Percentiles rank a stretch among this genome's conserved stretches.
Evolutionary conservation across 1,284 basidiomycete species (phyloP).

Genomic region (Agroathelia rolfsii): DNA sequence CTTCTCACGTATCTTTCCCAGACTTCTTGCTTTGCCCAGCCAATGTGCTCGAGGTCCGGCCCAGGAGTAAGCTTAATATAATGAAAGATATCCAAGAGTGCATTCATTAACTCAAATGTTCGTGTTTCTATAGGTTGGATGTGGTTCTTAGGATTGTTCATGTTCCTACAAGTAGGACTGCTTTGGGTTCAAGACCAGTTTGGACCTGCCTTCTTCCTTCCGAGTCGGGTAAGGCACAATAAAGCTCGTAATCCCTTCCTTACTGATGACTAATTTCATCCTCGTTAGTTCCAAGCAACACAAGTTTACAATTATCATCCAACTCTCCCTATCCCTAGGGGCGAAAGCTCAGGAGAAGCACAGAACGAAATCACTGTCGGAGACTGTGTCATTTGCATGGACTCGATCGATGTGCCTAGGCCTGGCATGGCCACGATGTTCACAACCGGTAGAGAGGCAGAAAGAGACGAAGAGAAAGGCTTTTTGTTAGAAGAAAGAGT

Average conservation of each 20-base stretch:
- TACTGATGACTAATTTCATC: conserved; percentile 4
- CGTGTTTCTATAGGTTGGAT: conserved; percentile 36
- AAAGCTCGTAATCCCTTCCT: conserved; percentile 2
- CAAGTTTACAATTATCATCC: conserved; percentile 82
- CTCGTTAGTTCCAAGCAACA: conserved; percentile 54
- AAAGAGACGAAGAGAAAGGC: conserved; percentile 14
- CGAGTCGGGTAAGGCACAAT: conserved; percentile 37
- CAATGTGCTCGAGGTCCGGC: conserved; percentile 76
- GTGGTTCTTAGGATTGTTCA: conserved; percentile 50
- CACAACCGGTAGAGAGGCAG: conserved; percentile 16
- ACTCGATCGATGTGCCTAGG: conserved; percentile 51
- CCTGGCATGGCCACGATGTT: conserved; percentile 23
- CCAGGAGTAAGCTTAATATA: conserved; percentile 38
- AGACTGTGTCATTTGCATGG: conserved; percentile 89
- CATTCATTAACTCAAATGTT: conserved; percentile 5
- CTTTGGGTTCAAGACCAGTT: conserved; percentile 69
- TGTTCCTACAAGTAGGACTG: conserved; percentile 54
- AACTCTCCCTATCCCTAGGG: conserved; percentile 52
- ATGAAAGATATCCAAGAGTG: too few species aligned
- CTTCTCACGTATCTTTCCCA: conserved; percentile 19
- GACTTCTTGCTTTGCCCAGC: conserved; percentile 77
- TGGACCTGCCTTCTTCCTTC: conserved; percentile 79
- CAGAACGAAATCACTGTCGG: conserved; percentile 65
- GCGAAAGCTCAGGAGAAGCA: conserved; percentile 66
- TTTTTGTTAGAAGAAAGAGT: conserved; percentile 11